Evolutionary conservation across 176 grass and related monocot genomes (phyloP), one percentile per base, ranked within the genome.

Genomic region (Poa annua): DNA sequence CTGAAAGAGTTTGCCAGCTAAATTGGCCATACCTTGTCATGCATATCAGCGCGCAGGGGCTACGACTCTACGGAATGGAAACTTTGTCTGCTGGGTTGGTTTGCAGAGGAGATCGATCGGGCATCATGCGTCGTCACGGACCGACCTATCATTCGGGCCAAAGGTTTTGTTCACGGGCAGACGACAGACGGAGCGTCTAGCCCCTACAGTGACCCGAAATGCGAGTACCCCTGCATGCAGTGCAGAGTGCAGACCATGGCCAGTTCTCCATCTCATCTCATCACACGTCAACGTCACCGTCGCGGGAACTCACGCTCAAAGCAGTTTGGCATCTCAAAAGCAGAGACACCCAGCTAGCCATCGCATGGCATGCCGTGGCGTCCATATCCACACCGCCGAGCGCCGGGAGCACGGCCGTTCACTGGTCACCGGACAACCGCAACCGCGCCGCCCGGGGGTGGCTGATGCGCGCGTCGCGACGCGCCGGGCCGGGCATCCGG

Each of bases 141-240:
- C 80, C 79, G 55, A 8, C 0, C 9, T 2, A 11, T 14, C 7
- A 39, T 13, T 15, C 29, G 48, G 34, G 15, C 33, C 34, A 47
- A 16, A 48, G 50, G 24, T 29, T 29, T 29, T 29, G 13, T 12
- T 89, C 87, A 85, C 77, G 87, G 76, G 68, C 60, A 19, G 56
- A 77, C 47, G 25, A 52, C 8, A 74, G 16, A 10, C 45, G 7
- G 16, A 17, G 64, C 21, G n/a, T n/a, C 22, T 32, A 68, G 63
- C 9, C 24, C 9, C 24, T 34, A 55, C 56, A 41, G 21, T 17
- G 17, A 47, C 44, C 44, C 44, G 44, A 42, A 42, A 50, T 20
- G 11, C 20, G 7, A 10, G 29, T 29, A 29, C 19, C 17, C 17
- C 4, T 26, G 57, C 15, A 11, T 47, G 44, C 11, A 11, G 29